phyloP scores from a whole-genome alignment of 2,329 filamentous ascomycete species.

The Fusarium sp. region DNA sequence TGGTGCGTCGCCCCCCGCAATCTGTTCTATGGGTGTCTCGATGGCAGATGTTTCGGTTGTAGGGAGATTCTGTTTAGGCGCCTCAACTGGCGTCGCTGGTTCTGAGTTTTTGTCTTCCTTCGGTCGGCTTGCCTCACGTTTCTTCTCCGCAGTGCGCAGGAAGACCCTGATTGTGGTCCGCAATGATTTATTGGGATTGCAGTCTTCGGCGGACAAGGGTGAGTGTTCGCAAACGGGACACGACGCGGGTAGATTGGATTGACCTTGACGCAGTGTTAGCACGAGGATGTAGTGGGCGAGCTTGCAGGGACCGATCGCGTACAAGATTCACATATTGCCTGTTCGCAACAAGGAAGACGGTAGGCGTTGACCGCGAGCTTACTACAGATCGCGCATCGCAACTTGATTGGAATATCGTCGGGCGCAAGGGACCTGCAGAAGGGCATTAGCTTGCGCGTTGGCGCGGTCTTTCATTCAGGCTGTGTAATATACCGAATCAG shows the following conservation, averaged over 20 bases:
- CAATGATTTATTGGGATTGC: slow-evolving; percentile 88
- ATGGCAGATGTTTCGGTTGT: slow-evolving; percentile 31
- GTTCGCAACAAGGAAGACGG: slow-evolving; percentile 92
- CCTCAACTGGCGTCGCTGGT: slow-evolving; percentile 53
- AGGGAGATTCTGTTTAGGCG: slow-evolving; percentile 46
- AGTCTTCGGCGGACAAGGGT: slow-evolving; percentile 84
- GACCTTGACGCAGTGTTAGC: slow-evolving; percentile 61
- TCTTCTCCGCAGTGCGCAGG: slow-evolving; percentile 89
- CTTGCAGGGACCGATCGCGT: slow-evolving; percentile 1
- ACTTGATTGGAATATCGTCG: slow-evolving; percentile 92
- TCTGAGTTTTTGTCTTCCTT: slow-evolving; percentile 56
- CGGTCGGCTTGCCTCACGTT: slow-evolving; percentile 71
- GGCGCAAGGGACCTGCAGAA: slow-evolving; percentile 73
- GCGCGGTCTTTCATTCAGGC: background rate
- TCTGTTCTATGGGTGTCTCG: slow-evolving; percentile 33
- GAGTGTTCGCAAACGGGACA: slow-evolving; percentile 95
- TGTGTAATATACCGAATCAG: slow-evolving; percentile 59
- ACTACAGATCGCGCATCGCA: slow-evolving; percentile 93
- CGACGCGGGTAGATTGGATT: slow-evolving; percentile 75
- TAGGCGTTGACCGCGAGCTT: slow-evolving; percentile 90
- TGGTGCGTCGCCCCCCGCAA: background rate
- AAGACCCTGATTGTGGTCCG: slow-evolving; percentile 93
- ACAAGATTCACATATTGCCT: slow-evolving; percentile 93
- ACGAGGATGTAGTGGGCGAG: background rate
- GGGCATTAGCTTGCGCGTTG: slow-evolving; percentile 10